A percentile compares a stretch with the other conserved stretches of the same genome.
These are phyloP conservation scores for Pharus latifolius DNA, from an alignment of 176 grass and related monocot genomes.

Conservation along the genomic window DNA sequence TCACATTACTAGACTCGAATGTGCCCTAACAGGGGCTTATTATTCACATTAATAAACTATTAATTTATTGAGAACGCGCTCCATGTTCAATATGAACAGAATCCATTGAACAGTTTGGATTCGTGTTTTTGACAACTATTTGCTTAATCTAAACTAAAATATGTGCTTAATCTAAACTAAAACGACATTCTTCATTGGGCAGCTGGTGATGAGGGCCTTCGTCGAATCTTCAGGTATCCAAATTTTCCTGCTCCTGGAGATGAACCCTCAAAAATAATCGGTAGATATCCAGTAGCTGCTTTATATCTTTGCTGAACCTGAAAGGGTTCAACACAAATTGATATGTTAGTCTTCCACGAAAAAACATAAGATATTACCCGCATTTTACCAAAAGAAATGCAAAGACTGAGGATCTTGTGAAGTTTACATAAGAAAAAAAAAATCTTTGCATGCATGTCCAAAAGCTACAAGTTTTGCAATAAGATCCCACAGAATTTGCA, in stretches of 20 bases:
- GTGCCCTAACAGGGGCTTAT: background rate
- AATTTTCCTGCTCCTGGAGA: constrained; percentile 83
- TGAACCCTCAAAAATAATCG: constrained; percentile 75
- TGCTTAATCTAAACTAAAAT: background rate
- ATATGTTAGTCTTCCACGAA: background rate
- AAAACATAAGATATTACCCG: no score
- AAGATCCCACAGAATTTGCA: background rate
- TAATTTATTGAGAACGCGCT: background rate
- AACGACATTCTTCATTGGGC: background rate
- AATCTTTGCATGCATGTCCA: background rate
- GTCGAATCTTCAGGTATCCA: constrained; percentile 71
- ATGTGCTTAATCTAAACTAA: background rate
- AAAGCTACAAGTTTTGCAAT: background rate
- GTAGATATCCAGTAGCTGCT: constrained; percentile 74
- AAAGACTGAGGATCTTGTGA: no score
- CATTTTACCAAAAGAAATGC: no score
- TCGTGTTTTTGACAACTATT: background rate
- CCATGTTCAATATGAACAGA: background rate
- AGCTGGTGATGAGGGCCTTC: background rate
- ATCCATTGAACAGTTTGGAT: background rate
- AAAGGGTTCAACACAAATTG: background rate
- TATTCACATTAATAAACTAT: background rate
- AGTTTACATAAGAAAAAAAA: no score
- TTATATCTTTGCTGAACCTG: constrained; percentile 95
- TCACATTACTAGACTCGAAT: background rate